A percentile compares a stretch with the other conserved stretches of the same genome.
Conservation (phyloP, 352 stramenopile genomes). For the Peronospora farinosa region DNA sequence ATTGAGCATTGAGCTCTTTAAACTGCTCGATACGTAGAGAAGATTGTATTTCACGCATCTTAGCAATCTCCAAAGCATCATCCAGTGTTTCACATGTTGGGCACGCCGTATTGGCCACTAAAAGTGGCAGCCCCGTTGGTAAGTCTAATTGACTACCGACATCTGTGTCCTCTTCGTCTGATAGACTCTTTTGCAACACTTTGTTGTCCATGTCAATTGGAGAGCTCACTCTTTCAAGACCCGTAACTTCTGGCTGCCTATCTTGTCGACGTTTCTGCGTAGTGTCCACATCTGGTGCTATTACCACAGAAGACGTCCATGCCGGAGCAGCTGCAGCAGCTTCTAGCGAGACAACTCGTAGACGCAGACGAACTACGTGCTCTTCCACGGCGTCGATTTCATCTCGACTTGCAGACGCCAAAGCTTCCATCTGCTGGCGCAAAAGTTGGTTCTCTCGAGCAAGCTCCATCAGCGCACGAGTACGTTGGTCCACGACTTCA, state of each 20-base stretch:
- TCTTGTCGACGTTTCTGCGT: constrained; percentile 13
- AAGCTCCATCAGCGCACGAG: constrained; percentile 31
- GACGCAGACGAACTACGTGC: constrained; percentile 24
- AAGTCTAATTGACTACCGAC: constrained; percentile 23
- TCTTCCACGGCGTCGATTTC: constrained; percentile 38
- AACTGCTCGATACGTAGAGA: constrained; percentile 35
- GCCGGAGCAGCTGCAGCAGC: constrained; percentile 25
- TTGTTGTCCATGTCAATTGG: constrained; percentile 18
- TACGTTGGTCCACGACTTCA: constrained; percentile 35
- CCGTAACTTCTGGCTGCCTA: constrained; percentile 27
- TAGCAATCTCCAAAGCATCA: constrained; percentile 27
- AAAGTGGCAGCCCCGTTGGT: constrained; percentile 14
- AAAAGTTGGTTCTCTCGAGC: constrained; percentile 42
- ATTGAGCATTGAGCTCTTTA: constrained; percentile 17
- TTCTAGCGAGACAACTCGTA: constrained; percentile 34
- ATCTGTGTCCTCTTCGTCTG: constrained; percentile 24
- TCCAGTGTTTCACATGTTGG: constrained; percentile 30
- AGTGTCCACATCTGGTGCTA: constrained; percentile 16
- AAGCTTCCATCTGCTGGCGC: constrained; percentile 31
- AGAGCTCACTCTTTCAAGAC: constrained; percentile 28
- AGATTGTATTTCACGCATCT: constrained; percentile 23
- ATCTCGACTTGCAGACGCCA: constrained; percentile 30
- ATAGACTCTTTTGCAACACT: constrained; percentile 22
- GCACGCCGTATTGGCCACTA: constrained; percentile 20
- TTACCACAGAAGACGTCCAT: constrained; percentile 20